Evolutionary conservation across 768 basidiomycete species (phyloP).

Genomic region (Hygrocybe coccinea): DNA sequence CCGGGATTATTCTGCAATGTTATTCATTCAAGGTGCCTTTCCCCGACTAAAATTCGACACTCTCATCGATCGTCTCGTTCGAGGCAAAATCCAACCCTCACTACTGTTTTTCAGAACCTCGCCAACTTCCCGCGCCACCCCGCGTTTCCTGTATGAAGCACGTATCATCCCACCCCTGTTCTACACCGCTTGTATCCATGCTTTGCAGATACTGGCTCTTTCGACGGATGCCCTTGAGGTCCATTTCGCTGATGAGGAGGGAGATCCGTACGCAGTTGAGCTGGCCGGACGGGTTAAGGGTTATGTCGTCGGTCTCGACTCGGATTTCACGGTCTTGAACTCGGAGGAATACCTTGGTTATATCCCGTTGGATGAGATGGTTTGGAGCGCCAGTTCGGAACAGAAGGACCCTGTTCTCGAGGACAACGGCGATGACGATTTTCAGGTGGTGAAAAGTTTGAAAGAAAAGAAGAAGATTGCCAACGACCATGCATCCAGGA

Average conservation of each 20-base stretch:
- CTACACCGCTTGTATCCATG: constrained; percentile 53
- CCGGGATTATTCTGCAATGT: constrained; percentile 12
- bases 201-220: constrained; percentile 40
- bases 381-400: constrained; percentile 47
- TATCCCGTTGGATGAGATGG: constrained; percentile 70
- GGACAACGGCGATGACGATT: constrained; percentile 47
- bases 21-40: constrained; percentile 48
- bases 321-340: constrained; percentile 77
- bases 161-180: constrained; percentile 68
- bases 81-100: constrained; percentile 55
- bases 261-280: constrained; percentile 80
- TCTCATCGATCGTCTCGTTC: constrained; percentile 50
- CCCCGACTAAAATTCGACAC: constrained; percentile 74
- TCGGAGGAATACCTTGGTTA: constrained; percentile 74
- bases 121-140: constrained; percentile 50
- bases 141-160: constrained; percentile 68
- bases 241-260: constrained; percentile 77
- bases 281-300: constrained; percentile 68
- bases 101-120: constrained; percentile 83
- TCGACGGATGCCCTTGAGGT: constrained; percentile 41
- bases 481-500: constrained; percentile 23
- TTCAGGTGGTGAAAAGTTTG: constrained; percentile 51
- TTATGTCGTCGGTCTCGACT: constrained; percentile 75
- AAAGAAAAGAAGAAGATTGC: constrained; percentile 46
- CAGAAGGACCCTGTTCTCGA: constrained; percentile 18